Evolutionary conservation across 139 green algal species (phyloP), one percentile per base, ranked within the genome.

Genomic region (Chlorella sp.): DNA sequence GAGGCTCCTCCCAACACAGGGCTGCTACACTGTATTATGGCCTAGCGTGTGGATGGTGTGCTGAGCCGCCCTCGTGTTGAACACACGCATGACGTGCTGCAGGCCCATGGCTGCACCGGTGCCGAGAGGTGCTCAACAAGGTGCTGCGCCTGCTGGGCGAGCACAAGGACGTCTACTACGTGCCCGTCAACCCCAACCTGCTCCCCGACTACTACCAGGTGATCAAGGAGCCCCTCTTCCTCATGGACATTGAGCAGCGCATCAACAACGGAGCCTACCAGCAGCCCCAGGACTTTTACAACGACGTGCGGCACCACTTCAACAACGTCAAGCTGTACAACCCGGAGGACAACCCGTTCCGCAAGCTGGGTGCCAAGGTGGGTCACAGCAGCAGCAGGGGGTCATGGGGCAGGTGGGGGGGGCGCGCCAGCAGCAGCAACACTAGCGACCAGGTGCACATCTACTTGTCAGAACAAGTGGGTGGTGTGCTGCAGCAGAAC

Each of bases 281-380:
- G 2, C 1, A 33, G 17, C 67, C 67, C 29, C 4, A 49, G 4
- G 67, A 72, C 14, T 72, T 72, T 72, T 42, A 30, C 23, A 5
- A 27, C 1, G 67, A 72, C 27, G 23, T 72, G 4, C 26, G 42
- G 67, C 67, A 65, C 3, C 42, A 65, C 24, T 72, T 33, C 31
- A 22, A 5, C 42, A 72, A 72, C 29, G 67, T 72, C 14, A 65
- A 72, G 29, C 27, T 49, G 26, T 72, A 65, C 36, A 72, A 72
- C 42, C 67, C 67, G 3, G 14, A 42, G 24, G 29, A 24, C 5
- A 49, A 72, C 30, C 67, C 67, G 14, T 72, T 72, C 67, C 26
- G 42, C 17, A 64, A 49, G 27, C 26, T 65, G 22, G 67, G 67
- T 3, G 42, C 49, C 27, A 72, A 72, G 67, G 67, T 64, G 26